These are phyloP conservation scores for Euphrasia arctica DNA, from an alignment of 305 asterid species.

Conservation along the genomic window DNA sequence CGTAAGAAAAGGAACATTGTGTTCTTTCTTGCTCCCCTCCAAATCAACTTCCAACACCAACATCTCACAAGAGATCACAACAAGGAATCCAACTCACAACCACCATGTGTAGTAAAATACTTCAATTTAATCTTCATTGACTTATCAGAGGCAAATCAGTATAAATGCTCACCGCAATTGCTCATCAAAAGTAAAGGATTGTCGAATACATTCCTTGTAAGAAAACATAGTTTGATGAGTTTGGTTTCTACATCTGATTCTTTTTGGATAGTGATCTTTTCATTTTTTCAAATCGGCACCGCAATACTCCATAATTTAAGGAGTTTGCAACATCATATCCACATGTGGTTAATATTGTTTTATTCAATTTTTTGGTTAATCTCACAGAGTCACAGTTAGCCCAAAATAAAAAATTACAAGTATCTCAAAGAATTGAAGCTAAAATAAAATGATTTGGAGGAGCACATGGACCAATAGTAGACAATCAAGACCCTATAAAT, in stretches of 20 bases:
- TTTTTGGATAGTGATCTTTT: not conserved
- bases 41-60: not conserved
- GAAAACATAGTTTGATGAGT: not conserved
- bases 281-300: too few species aligned
- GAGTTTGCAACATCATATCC: too few species aligned
- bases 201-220: not conserved
- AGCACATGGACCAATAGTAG: not conserved
- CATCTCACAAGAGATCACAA: not conserved
- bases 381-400: not conserved
- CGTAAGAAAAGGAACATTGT: not conserved
- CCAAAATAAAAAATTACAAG: not conserved
- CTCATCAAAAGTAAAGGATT: not conserved
- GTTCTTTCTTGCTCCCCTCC: too few species aligned
- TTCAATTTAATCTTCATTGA: not conserved
- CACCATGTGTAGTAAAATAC: conserved; percentile 1
- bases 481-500: not conserved
- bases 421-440: conserved; percentile 1
- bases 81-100: not conserved
- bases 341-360: not conserved
- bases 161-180: not conserved
- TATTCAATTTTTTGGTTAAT: not conserved
- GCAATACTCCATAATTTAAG: too few species aligned
- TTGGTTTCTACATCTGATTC: not conserved
- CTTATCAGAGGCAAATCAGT: not conserved
- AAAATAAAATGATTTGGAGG: not conserved